A percentile compares a stretch with the other conserved stretches of the same genome.
phyloP scores from a whole-genome alignment of 2,329 filamentous ascomycete genomes.

The Colletotrichum higginsianum region DNA sequence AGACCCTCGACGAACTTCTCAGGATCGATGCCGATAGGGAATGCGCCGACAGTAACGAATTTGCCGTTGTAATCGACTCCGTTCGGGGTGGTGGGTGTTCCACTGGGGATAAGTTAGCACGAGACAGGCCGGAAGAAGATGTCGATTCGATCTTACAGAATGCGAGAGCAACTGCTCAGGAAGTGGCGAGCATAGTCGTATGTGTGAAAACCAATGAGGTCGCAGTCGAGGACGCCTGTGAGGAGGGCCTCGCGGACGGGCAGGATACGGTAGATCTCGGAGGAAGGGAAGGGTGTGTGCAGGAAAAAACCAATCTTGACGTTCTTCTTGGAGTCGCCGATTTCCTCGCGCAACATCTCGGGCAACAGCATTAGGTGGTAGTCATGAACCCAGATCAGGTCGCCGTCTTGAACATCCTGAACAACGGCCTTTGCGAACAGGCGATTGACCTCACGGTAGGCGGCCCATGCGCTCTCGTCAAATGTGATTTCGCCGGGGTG shows the following conservation, averaged over 20 bases:
- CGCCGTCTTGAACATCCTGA: slow-evolving; percentile 90
- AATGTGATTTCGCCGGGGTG: slow-evolving; percentile 99
- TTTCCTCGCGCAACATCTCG: slow-evolving; percentile 93
- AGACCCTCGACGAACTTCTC: slow-evolving; percentile 95
- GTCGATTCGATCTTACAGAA: slow-evolving; percentile 71
- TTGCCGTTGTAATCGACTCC: slow-evolving; percentile 92
- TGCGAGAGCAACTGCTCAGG: slow-evolving; percentile 94
- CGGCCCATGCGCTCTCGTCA: slow-evolving; percentile 93
- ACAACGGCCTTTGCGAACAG: slow-evolving; percentile 91
- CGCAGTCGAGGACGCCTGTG: slow-evolving; percentile 90
- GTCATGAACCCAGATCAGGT: slow-evolving; percentile 98
- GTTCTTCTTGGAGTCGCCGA: slow-evolving; percentile 85
- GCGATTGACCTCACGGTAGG: slow-evolving; percentile 93
- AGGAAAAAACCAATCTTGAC: slow-evolving; percentile 99
- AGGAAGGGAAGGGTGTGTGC: slow-evolving; percentile 96
- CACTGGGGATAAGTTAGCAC: slow-evolving; percentile 53
- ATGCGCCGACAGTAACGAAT: slow-evolving; percentile 92
- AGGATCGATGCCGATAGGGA: slow-evolving; percentile 97
- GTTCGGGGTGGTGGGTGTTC: slow-evolving; percentile 87
- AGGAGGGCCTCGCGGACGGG: slow-evolving; percentile 93
- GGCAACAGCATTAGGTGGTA: slow-evolving; percentile 98
- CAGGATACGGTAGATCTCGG: slow-evolving; percentile 95
- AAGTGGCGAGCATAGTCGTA: slow-evolving; percentile 99
- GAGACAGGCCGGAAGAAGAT: neutral
- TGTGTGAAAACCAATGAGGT: slow-evolving; percentile 97